Evolutionary conservation across 2,329 filamentous ascomycete genomes (phyloP).

Genomic region (Aspergillus nomiae): DNA sequence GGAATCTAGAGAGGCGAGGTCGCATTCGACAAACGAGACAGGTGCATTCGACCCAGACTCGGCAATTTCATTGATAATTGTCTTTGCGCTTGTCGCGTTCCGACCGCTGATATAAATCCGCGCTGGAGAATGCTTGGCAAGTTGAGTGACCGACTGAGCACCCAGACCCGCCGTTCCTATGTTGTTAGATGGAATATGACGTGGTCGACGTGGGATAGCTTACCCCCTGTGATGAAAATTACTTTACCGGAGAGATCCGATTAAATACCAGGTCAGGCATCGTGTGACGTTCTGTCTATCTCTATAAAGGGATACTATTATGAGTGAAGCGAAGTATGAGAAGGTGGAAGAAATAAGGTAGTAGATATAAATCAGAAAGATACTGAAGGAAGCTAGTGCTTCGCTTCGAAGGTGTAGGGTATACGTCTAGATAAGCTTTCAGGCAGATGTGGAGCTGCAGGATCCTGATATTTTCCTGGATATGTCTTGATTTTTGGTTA

Average conservation of each 20-base stretch:
- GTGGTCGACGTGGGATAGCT: background rate
- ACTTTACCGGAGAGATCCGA: conserved; percentile 42
- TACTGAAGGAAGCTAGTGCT: too few relatives aligned
- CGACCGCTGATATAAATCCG: conserved; percentile 39
- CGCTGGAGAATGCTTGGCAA: conserved; percentile 44
- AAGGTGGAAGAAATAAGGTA: too few relatives aligned
- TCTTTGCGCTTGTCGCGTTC: conserved; percentile 34
- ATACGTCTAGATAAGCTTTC: too few relatives aligned
- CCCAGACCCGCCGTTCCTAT: conserved; percentile 47
- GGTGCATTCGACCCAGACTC: conserved; percentile 23
- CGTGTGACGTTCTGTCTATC: too few relatives aligned
- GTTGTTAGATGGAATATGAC: background rate
- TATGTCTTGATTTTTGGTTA: too few relatives aligned
- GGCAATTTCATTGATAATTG: conserved; percentile 42
- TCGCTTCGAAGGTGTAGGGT: too few relatives aligned
- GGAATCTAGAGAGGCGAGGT: conserved; percentile 49
- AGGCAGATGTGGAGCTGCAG: too few relatives aligned
- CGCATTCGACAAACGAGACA: conserved; percentile 45
- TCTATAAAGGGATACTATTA: too few relatives aligned
- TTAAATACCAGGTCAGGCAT: conserved; percentile 25
- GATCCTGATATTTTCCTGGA: too few relatives aligned
- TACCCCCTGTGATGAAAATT: conserved; percentile 53
- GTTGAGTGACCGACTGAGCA: conserved; percentile 37
- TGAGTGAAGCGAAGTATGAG: too few relatives aligned
- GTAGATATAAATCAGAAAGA: too few relatives aligned